Evolutionary conservation across 139 green algal genomes (phyloP), one percentile per base, ranked within the genome.

Genomic region (Micractinium conductrix): DNA sequence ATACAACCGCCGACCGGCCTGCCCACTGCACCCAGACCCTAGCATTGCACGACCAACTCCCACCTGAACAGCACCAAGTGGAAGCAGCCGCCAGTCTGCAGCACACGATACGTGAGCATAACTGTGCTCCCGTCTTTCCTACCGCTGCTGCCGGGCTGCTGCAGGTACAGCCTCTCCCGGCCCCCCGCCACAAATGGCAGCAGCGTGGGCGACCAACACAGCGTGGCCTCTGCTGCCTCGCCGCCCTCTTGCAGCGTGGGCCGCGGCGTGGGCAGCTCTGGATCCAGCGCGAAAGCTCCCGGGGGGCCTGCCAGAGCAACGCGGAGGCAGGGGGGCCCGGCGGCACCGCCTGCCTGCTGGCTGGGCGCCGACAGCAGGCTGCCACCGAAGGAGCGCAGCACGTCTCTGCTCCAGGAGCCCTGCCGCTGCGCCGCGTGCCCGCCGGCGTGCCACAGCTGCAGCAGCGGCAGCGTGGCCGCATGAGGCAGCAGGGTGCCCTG

Each of bases 61-160:
- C 71, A 81, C 81, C 81, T 65, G 74, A 87, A 91, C 6, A 91
- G 33, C 12, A 91, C 83, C 44, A 90, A 43, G 53, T 91, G 88
- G 35, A 74, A 74, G 70, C 50, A 45, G 69, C 80, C 80, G 16
- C 40, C 17, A 10, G 0, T 63, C 10, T 76, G 53, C 26, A 89
- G 48, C 30, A 87, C 58, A 0, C 85, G 63, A 43, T 75, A 88
- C 4, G 88, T 85, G 16, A 91, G 42, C 79, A 89, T 78, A 48
- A 63, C 24, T 0, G 43, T 26, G 19, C 22, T 28, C 3, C 67
- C 45, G 45, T 33, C 37, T 8, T 42, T 19, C 43, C 33, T 70
- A 65, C 24, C 30, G 8, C 30, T 58, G 43, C 33, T 40, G 22
- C 2, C 30, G 16, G 65, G 63, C n/a, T 14, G 60, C 53, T 70